Percentiles rank a stretch among this genome's conserved stretches.
These are phyloP conservation scores for Endotrypanum monterogeii DNA, from an alignment of 208 protist genomes.

Conservation along the genomic window DNA sequence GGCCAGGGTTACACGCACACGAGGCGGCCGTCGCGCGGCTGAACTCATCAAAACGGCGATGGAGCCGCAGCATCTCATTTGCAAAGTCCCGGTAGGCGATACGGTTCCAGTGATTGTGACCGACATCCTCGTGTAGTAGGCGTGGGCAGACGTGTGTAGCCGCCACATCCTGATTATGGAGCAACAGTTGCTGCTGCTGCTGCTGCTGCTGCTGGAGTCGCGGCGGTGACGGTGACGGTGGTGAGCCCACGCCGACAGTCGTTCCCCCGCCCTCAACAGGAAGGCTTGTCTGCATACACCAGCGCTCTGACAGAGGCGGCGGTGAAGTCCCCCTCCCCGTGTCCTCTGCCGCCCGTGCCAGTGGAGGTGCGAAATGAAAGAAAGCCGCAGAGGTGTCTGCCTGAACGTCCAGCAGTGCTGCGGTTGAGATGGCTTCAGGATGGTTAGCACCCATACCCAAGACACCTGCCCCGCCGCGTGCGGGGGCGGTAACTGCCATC, in stretches of 20 bases:
- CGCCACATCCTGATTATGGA: background rate
- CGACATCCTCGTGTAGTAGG: background rate
- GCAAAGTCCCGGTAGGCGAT: background rate
- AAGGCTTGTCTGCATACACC: background rate
- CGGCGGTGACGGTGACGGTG: too few species aligned
- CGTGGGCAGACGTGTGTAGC: background rate
- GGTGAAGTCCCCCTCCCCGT: background rate
- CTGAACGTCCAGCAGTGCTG: background rate
- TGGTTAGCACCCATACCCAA: background rate
- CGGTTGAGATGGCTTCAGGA: background rate
- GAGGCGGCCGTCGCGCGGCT: background rate
- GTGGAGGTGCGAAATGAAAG: background rate
- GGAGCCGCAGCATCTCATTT: background rate
- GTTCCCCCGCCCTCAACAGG: background rate
- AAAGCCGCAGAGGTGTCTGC: background rate
- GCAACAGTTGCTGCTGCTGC: background rate
- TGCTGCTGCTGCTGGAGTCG: too few species aligned
- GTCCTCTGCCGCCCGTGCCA: background rate
- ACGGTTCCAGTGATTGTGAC: slow-evolving; percentile 8
- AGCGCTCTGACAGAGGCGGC: background rate
- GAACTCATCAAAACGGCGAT: background rate
- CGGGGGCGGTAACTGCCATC: background rate
- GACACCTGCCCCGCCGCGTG: background rate
- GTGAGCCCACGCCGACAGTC: background rate
- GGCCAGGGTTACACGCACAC: background rate